phyloP scores from a whole-genome alignment of 2,329 filamentous ascomycete genomes.

The Colletotrichum spinosum region DNA sequence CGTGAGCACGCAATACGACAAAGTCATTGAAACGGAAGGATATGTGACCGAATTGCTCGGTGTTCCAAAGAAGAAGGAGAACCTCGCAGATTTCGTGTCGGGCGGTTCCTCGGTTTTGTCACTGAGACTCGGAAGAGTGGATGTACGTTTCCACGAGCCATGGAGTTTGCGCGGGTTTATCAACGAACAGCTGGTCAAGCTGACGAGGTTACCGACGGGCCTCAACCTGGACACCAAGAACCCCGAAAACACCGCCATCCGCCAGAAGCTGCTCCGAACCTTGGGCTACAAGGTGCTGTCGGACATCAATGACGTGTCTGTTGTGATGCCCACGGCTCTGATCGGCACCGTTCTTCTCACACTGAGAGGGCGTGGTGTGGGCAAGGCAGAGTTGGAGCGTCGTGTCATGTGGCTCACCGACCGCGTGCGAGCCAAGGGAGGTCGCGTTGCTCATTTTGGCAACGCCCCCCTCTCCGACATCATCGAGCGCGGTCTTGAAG shows the following conservation, averaged over 20 bases:
- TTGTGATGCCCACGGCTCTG: constrained; percentile 97
- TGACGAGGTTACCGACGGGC: constrained; percentile 61
- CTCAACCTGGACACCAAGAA: constrained; percentile 59
- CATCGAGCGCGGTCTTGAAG: constrained; percentile 89
- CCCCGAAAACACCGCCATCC: constrained; percentile 63
- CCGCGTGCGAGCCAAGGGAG: constrained; percentile 85
- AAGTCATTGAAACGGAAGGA: constrained; percentile 97
- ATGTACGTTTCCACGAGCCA: constrained; percentile 95
- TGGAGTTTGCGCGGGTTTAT: constrained; percentile 92
- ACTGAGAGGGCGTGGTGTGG: constrained; percentile 89
- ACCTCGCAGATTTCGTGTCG: constrained; percentile 88
- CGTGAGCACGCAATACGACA: constrained; percentile 98
- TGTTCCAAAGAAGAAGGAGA: constrained; percentile 95
- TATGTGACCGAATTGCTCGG: constrained; percentile 96
- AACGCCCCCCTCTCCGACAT: constrained; percentile 82
- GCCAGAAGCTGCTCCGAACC: constrained; percentile 82
- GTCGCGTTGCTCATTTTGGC: constrained; percentile 93
- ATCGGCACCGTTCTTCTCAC: constrained; percentile 95
- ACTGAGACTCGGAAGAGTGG: constrained; percentile 88
- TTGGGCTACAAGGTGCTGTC: constrained; percentile 92
- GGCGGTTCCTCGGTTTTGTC: constrained; percentile 87
- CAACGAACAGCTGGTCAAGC: constrained; percentile 75
- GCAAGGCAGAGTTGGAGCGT: constrained; percentile 84
- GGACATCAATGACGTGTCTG: constrained; percentile 95
- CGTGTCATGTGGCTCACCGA: constrained; percentile 91